Conservation (phyloP, 441 rosid species). For the Biscutella auriculata region DNA sequence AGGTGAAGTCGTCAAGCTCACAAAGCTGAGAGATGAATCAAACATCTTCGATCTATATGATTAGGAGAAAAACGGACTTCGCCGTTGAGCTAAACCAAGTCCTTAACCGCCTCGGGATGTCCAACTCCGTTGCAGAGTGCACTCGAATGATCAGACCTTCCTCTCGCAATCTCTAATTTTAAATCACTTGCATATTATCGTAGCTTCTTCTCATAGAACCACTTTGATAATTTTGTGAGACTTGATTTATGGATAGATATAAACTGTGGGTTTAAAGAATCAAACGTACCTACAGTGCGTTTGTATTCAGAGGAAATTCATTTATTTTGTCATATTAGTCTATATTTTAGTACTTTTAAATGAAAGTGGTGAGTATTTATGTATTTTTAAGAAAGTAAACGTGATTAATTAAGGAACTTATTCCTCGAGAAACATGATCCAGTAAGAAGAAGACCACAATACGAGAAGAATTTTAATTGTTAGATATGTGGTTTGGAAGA, state of each 20-base stretch:
- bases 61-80: conserved; percentile 49
- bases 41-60: conserved; percentile 49
- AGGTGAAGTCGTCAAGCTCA: conserved; percentile 32
- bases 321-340: not conserved
- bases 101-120: conserved; percentile 35
- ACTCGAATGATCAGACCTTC: conserved; percentile 34
- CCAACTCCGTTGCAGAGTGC: conserved; percentile 39
- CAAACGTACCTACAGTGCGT: no score
- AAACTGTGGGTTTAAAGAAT: no score
- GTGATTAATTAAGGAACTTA: not conserved
- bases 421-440: not conserved
- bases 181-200: no score
- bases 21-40: conserved; percentile 27
- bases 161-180: no score
- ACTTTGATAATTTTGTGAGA: no score
- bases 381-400: not conserved
- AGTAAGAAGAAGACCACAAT: no score
- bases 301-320: no score
- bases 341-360: not conserved
- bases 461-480: no score
- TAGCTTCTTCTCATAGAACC: no score
- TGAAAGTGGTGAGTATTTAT: not conserved
- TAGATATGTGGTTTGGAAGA: no score
- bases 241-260: no score
- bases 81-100: conserved; percentile 40